Evolutionary conservation across 495 filamentous ascomycete species (phyloP).

Genomic region (Acidiella bohemica): DNA sequence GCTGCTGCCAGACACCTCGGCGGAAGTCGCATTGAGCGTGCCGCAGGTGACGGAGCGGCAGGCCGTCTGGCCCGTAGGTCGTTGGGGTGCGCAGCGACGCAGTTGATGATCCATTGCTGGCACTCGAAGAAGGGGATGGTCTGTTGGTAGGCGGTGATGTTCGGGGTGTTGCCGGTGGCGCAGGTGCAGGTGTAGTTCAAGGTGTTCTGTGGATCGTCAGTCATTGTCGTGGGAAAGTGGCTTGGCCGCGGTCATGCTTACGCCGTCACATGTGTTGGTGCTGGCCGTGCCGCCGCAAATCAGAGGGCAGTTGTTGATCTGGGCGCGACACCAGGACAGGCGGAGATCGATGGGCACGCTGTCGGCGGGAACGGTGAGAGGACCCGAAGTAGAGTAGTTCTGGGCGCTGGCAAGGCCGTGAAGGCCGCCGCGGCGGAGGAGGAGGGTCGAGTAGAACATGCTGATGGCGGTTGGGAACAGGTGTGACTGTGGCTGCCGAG

Average conservation of each 20-base stretch:
- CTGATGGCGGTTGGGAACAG: conserved; percentile 1
- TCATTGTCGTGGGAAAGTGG: conserved; percentile 1
- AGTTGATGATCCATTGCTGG: conserved; percentile 36
- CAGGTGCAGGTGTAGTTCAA: conserved; percentile 44
- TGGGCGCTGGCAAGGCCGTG: conserved; percentile 26
- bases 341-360: conserved; percentile 11
- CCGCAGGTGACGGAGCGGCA: conserved; percentile 38
- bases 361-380: conserved; percentile 20
- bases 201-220: conserved; percentile 27
- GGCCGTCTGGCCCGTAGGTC: conserved; percentile 33
- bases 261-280: conserved; percentile 27
- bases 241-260: conserved; percentile 14
- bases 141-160: conserved; percentile 38
- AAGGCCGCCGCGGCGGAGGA: conserved; percentile 26
- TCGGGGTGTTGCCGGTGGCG: conserved; percentile 37
- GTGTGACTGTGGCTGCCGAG: too few species aligned
- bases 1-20: conserved; percentile 14
- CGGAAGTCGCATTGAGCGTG: conserved; percentile 33
- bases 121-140: conserved; percentile 48
- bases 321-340: conserved; percentile 25
- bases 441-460: conserved; percentile 29
- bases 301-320: conserved; percentile 27
- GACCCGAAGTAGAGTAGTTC: conserved; percentile 20
- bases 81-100: conserved; percentile 35
- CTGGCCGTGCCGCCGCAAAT: conserved; percentile 25